Percentiles rank a stretch among this genome's conserved stretches.
Evolutionary conservation across 1,139 yeast genomes (phyloP).

Genomic region (Kodamaea sp.): DNA sequence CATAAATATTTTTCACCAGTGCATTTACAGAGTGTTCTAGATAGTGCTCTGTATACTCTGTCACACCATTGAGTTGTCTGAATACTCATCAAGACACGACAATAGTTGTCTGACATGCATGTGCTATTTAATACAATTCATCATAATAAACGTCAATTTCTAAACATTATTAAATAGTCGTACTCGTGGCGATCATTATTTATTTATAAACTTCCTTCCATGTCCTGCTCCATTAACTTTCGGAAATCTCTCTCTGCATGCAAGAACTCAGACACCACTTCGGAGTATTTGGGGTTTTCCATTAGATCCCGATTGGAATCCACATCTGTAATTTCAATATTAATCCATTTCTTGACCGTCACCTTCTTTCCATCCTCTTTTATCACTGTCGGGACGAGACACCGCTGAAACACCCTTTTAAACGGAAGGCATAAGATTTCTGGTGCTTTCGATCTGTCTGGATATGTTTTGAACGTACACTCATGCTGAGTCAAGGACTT

Average conservation of each 20-base stretch:
- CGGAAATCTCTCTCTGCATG: conserved; percentile 41
- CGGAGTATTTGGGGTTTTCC: conserved; percentile 23
- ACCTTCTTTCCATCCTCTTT: conserved; percentile 28
- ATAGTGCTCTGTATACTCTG: no score
- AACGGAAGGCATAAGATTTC: conserved; percentile 56
- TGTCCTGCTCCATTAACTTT: conserved; percentile 32
- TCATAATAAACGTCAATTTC: no score
- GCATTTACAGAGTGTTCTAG: no score
- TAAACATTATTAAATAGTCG: background rate
- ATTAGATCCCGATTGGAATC: conserved; percentile 36
- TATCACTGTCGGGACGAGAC: conserved; percentile 32
- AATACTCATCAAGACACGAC: no score
- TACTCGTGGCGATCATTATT: background rate
- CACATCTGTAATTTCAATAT: conserved; percentile 46
- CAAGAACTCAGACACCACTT: conserved; percentile 36
- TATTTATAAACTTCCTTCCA: conserved; percentile 7
- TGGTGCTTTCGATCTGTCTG: conserved; percentile 26
- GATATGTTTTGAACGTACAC: conserved; percentile 42
- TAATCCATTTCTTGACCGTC: conserved; percentile 32
- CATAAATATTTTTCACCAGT: no score
- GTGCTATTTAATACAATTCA: no score
- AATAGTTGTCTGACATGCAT: no score
- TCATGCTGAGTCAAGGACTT: conserved; percentile 51
- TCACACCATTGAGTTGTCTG: no score
- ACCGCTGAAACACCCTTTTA: conserved; percentile 52